phyloP scores from a whole-genome alignment of 106 monocot genomes.

The Apostasia shenzhenica region DNA sequence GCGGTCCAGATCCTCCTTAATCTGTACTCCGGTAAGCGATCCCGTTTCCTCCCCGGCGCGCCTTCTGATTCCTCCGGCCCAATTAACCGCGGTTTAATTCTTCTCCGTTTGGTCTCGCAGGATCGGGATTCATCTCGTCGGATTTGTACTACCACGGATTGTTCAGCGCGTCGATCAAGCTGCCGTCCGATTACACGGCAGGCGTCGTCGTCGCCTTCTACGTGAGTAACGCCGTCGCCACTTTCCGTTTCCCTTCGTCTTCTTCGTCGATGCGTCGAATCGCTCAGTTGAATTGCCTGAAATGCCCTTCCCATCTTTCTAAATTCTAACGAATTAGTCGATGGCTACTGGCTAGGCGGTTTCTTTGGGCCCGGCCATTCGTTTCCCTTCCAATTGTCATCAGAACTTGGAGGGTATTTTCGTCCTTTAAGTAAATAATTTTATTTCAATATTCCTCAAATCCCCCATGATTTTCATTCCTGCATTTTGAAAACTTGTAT shows the following conservation, averaged over 20 bases:
- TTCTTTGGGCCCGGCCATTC: no score
- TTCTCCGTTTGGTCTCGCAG: slow-evolving; percentile 9
- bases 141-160: slow-evolving; percentile 42
- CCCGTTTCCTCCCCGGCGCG: background rate
- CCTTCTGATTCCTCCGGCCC: background rate
- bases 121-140: slow-evolving; percentile 57
- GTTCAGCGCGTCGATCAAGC: slow-evolving; percentile 64
- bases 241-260: background rate
- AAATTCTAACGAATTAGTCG: no score
- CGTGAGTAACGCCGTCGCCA: slow-evolving; percentile 21
- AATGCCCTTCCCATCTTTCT: background rate
- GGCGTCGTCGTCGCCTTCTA: slow-evolving; percentile 77
- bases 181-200: slow-evolving; percentile 56
- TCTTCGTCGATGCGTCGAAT: background rate
- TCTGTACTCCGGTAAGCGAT: slow-evolving; percentile 24
- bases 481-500: no score
- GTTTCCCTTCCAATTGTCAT: no score
- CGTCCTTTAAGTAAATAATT: no score
- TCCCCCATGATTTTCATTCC: no score
- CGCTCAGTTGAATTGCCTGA: background rate
- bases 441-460: no score
- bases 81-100: background rate
- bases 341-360: no score
- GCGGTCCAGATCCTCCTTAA: slow-evolving; percentile 36
- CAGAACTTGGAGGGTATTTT: no score